phyloP scores from a whole-genome alignment of 2,329 filamentous ascomycete species.

The Arthrinium puccinioides region DNA sequence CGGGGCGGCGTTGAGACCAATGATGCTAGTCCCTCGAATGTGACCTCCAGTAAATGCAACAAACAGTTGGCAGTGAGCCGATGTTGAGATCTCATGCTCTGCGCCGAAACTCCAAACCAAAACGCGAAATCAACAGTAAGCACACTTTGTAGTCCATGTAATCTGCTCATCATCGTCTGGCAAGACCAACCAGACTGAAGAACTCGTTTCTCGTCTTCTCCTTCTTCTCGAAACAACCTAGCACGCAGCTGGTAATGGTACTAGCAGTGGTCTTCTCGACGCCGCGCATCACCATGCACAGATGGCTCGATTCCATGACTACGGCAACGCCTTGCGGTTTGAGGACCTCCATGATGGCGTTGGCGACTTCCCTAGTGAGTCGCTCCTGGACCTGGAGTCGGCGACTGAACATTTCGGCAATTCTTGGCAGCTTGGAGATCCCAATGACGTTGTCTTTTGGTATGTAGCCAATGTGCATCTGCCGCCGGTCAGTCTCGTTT shows the following conservation, averaged over 20 bases:
- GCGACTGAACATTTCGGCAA: conserved; percentile 94
- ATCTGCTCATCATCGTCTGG: conserved; percentile 23
- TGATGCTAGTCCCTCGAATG: background rate
- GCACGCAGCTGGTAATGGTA: conserved; percentile 93
- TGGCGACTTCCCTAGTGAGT: conserved; percentile 89
- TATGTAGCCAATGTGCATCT: conserved; percentile 99
- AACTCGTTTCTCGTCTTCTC: conserved; percentile 96
- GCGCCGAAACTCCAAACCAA: conserved; percentile 5
- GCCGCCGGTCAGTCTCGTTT: conserved; percentile 1
- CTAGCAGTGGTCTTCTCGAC: conserved; percentile 83
- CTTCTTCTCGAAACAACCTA: conserved; percentile 89
- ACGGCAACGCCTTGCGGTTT: conserved; percentile 93
- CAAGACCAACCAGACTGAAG: conserved; percentile 67
- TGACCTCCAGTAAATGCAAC: background rate
- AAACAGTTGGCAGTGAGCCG: conserved; percentile 11
- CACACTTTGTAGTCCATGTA: too few species aligned
- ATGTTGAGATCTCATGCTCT: conserved; percentile 10
- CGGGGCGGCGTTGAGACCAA: conserved; percentile 2
- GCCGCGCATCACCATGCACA: conserved; percentile 99
- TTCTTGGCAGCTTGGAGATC: conserved; percentile 88
- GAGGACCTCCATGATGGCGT: conserved; percentile 87
- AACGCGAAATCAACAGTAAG: background rate
- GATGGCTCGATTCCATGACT: conserved; percentile 92
- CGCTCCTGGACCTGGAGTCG: conserved; percentile 94
- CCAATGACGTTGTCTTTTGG: conserved; percentile 83